Base-by-base conservation (phyloP, 495 filamentous ascomycete genomes). In the Penicillium antarcticum region DNA sequence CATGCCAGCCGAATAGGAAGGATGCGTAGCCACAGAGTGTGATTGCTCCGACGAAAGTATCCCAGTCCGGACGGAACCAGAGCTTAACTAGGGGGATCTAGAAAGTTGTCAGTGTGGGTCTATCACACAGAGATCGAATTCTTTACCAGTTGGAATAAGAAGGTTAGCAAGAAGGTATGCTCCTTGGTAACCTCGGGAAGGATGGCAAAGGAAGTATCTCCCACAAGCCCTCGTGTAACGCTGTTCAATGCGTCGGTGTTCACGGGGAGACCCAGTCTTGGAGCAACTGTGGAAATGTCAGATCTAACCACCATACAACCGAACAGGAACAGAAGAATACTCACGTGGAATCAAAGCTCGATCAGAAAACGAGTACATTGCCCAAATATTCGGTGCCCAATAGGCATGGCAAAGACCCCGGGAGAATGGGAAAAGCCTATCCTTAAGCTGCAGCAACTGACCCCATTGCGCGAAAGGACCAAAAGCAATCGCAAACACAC, bases 361-460 rank as follows among this genome's bases (percentile, higher is more conserved):
- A 57, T 98, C 94, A 0, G 80, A 67, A 59, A 98, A 96, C 0
- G 94, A 96, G 66, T 98, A 98, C 73, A 98, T 81, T 0, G 94
- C 91, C 94, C 94, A 98, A 9, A 96, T 75, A 58, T 98, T 98
- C 1, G 94, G 92, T 2, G 94, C 94, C 94, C 94, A 98, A 67
- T 98, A 98, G 0, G 94, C 94, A 73, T 98, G 94, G 63, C 91
- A 96, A 26, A 98, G 69, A 0, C 94, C 94, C 45, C 94, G 74
- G 1, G 91, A 92, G 66, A 98, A 98, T 4, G 94, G 94, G 57
- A 98, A 98, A 2, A 98, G 76, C 43, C 94, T 76, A 53, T 83
- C 83, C 39, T 95, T 67, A 31, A 98, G 71, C 67, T 98, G 94
- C n/a, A 85, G 74, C n/a, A 95, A 78, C 69, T 97, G 94, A 6